Base-by-base conservation (phyloP, 2,329 filamentous ascomycete genomes). In the Cucurbitaria berberidis region DNA sequence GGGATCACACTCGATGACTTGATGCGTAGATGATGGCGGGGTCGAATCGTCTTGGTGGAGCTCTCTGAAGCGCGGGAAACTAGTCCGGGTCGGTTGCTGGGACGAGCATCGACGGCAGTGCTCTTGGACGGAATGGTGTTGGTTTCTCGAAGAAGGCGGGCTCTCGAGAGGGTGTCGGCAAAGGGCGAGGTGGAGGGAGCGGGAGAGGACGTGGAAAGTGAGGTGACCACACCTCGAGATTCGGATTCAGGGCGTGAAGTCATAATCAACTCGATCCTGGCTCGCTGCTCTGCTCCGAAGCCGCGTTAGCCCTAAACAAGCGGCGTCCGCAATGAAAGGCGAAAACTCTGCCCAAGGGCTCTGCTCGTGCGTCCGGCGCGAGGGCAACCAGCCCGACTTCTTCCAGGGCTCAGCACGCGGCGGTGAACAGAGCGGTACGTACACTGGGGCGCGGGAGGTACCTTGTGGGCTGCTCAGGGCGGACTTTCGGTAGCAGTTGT, bases 1-100 rank as follows among this genome's bases (percentile, higher is more conserved):
- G 78, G 78, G 35, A 80, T 69, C 35, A 77, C 76, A 58, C 74
- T 77, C 45, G 70, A 68, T 11, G 74, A 77, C 67, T 80, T 80
- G 57, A 66, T 62, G 19, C 60, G 62, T 18, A 68, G 47, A 38
- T 68, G 59, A 55, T 63, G 64, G 60, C 69, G 69, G 64, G 68
- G 69, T 55, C 64, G 65, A 16, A 64, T 59, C 27, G 63, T 57
- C 51, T 64, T 64, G 48, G 67, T 59, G 48, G 65, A 65, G 57
- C 55, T 65, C 34, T 68, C 69, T 43, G 67, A 65, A 50, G 57
- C 62, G 56, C 70, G 68, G 48, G 68, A 63, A 62, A 70, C 65
- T 61, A 72, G 67, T 61, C 57, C 59, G 57, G 70, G 70, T 51
- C 67, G 68, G 35, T 59, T 48, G 35, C 57, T 48, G 48, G 59